These are phyloP conservation scores for Lagenidium sp. DNA, from an alignment of 352 stramenopile genomes.

Conservation along the genomic window DNA sequence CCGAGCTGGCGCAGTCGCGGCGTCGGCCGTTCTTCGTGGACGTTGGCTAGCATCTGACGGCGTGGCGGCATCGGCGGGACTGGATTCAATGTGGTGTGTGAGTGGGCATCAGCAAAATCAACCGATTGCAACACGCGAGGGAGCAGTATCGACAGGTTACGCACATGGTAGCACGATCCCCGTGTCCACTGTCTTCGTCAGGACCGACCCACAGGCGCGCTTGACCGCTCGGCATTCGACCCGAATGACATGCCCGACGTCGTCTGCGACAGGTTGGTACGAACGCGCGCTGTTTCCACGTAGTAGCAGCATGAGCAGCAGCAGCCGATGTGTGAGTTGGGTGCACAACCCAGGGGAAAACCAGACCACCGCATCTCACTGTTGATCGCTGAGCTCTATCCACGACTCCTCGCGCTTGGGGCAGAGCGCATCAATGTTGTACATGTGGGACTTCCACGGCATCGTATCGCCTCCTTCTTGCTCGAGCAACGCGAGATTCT, in stretches of 20 bases:
- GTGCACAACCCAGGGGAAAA: too few relatives aligned
- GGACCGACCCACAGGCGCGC: constrained; percentile 29
- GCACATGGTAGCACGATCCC: constrained; percentile 83
- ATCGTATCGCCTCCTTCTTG: constrained; percentile 8
- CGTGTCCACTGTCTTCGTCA: constrained; percentile 75
- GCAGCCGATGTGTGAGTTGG: too few relatives aligned
- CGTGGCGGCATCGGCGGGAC: constrained; percentile 65
- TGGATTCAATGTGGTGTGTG: too few relatives aligned
- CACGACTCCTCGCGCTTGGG: constrained; percentile 17
- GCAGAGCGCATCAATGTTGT: constrained; percentile 20
- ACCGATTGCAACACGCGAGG: too few relatives aligned
- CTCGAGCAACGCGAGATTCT: constrained; percentile 9
- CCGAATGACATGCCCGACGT: constrained; percentile 73
- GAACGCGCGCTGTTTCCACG: constrained; percentile 29
- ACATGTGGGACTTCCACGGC: constrained; percentile 21
- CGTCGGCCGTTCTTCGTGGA: constrained; percentile 66
- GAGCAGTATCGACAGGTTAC: too few relatives aligned
- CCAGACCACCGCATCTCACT: too few relatives aligned
- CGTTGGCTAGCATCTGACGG: constrained; percentile 76
- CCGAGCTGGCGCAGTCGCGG: constrained; percentile 71
- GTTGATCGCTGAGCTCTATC: constrained; percentile 21
- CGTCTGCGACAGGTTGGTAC: constrained; percentile 52
- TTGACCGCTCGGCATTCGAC: constrained; percentile 71
- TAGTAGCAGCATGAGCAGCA: too few relatives aligned
- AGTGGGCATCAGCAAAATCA: too few relatives aligned